Conservation (phyloP, 768 basidiomycete species). For the Cystofilobasidium bisporidii region DNA sequence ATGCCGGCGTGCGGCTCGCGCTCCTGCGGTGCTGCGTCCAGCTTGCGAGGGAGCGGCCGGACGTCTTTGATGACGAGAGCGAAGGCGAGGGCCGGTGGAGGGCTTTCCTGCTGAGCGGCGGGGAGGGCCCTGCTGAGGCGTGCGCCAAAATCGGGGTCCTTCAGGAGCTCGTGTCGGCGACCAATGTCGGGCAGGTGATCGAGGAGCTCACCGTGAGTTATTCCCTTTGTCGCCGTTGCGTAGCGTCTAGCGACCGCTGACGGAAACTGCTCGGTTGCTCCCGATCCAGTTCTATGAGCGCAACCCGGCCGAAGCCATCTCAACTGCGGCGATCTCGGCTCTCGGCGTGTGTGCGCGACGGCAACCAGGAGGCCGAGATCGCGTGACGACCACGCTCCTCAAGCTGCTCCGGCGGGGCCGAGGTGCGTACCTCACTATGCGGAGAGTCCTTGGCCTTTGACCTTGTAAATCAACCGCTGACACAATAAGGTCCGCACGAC, state of each 20-base stretch:
- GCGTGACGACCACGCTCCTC: slow-evolving; percentile 68
- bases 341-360: slow-evolving; percentile 64
- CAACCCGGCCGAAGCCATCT: slow-evolving; percentile 62
- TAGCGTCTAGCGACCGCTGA: not conserved
- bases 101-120: slow-evolving; percentile 27
- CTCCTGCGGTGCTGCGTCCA: slow-evolving; percentile 2
- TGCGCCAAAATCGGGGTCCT: slow-evolving; percentile 65
- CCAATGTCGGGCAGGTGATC: slow-evolving; percentile 62
- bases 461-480: not conserved
- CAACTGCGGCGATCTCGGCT: slow-evolving; percentile 62
- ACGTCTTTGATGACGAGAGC: slow-evolving; percentile 25
- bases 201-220: slow-evolving; percentile 76
- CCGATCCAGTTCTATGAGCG: slow-evolving; percentile 62
- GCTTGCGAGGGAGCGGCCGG: slow-evolving; percentile 13
- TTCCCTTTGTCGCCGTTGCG: not conserved
- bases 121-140: slow-evolving; percentile 36
- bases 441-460: too few relatives aligned
- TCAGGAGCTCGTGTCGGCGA: slow-evolving; percentile 53
- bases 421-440: slow-evolving; percentile 51
- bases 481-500: too few relatives aligned
- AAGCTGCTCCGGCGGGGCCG: slow-evolving; percentile 65
- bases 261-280: not conserved
- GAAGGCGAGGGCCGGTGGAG: slow-evolving; percentile 8
- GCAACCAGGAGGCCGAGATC: slow-evolving; percentile 58
- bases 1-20: slow-evolving; percentile 19